Evolutionary conservation across 2,329 filamentous ascomycete genomes (phyloP), one percentile per base, ranked within the genome.

Genomic region (Phyllosticta ampelicida): DNA sequence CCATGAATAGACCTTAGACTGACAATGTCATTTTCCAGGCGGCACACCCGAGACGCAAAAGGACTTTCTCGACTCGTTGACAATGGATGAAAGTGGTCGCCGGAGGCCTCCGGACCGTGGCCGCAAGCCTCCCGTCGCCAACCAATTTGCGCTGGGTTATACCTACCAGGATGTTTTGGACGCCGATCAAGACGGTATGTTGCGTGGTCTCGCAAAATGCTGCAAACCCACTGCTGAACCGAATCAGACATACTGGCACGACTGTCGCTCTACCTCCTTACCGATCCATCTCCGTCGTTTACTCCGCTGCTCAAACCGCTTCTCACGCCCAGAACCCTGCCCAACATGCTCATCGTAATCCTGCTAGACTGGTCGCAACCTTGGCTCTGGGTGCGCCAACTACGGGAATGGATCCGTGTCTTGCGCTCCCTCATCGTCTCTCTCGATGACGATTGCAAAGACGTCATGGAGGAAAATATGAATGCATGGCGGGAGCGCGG

Each of bases 301-400:
- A 85, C 87, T 48, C 86, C 87, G 29, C 84, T 96, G 58, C 79
- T 96, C 61, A 85, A 85, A 64, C 90, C 91, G 21, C 86, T 96
- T 55, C 80, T 96, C 61, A 95, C 87, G 18, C 85, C 89, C 50
- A 83, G 89, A 71, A 86, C 89, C 6, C 87, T 96, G 68, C 86
- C 89, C 28, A 87, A 95, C 70, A 95, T 89, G 52, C 80, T 95
- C 23, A 67, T 97, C 62, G 88, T 95, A 62, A 85, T 99, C 66
- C 77, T 99, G n/a, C 80, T 99, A 50, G 91, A 96, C 75, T 99
- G 94, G 94, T 86, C 88, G 60, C 85, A 94, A 68, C 94, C 94
- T 13, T 96, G 94, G 85, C 78, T 85, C 62, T 99, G 95, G 90
- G 81, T 96, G 68, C 83, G 89, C 60, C 87, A 96, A 72, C 77